These are phyloP conservation scores for Prunus armeniaca DNA, from an alignment of 306 rosid species.

Conservation along the genomic window DNA sequence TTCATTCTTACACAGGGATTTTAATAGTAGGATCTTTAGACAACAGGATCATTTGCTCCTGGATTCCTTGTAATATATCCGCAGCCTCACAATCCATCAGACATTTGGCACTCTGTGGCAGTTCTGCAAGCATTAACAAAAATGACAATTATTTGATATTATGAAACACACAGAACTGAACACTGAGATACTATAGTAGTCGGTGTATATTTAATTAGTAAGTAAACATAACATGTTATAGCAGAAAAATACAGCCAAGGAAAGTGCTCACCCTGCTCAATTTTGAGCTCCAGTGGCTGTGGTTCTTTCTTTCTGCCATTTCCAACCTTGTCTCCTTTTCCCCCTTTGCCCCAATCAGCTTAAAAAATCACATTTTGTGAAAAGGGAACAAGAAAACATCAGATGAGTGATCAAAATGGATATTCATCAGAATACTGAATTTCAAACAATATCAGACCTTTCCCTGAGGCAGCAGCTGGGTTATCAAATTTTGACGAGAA, in stretches of 20 bases:
- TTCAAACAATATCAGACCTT: constrained; percentile 31
- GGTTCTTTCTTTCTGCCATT: constrained; percentile 50
- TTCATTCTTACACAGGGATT: constrained; percentile 58
- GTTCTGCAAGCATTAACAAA: constrained; percentile 49
- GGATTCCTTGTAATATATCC: constrained; percentile 62
- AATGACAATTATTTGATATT: not conserved
- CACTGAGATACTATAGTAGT: constrained; percentile 1
- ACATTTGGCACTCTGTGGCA: constrained; percentile 66
- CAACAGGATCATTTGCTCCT: constrained; percentile 61
- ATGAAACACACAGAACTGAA: not conserved
- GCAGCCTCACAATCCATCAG: constrained; percentile 86
- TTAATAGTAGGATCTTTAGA: constrained; percentile 74
- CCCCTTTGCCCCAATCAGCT: constrained; percentile 45
- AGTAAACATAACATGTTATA: constrained; percentile 13
- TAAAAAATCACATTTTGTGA: constrained; percentile 20
- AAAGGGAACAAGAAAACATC: constrained; percentile 8
- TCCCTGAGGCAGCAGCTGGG: constrained; percentile 29
- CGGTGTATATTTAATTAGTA: not conserved
- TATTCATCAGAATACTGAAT: constrained; percentile 3
- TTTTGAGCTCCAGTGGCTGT: constrained; percentile 45
- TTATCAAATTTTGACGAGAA: constrained; percentile 36
- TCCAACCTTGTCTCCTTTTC: constrained; percentile 54
- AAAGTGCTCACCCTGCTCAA: constrained; percentile 61
- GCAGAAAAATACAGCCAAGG: constrained; percentile 10
- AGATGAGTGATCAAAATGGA: constrained; percentile 12